Evolutionary conservation across 805 yeast genomes (phyloP), one percentile per base, ranked within the genome.

Genomic region (Candida taoyuanica): DNA sequence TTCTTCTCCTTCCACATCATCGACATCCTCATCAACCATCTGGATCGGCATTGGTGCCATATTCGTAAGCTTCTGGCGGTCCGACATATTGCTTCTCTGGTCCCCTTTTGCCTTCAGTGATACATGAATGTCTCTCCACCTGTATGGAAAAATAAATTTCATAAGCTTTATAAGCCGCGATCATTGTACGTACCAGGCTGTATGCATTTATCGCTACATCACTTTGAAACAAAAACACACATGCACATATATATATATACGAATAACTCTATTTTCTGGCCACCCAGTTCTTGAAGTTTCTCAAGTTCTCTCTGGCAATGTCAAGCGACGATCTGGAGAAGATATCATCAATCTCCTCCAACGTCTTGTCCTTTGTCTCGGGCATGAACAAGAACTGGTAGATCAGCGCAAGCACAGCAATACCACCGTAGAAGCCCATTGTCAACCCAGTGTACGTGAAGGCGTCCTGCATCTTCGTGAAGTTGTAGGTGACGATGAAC

Each of bases 291-390:
- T 31, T 47, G 20, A 40, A 25, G 31, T 39, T 34, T 7, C 39
- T 46, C 29, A 55, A 9, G 46, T 63, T 63, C 34, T 60, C 59
- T 23, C 44, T 47, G 7, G 63, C 62, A 17, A 66, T 49, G 7
- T 52, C 46, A 15, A 51, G 27, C 1, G 83, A 67, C 18, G 76
- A 66, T 53, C 64, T 70, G 37, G 68, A 60, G 63, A 78, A 79
- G 33, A 79, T 63, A 34, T 73, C 79, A 53, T 81, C 87, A 43
- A 81, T 74, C 60, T 81, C 86, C 62, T 81, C 88, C 55, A 81
- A 68, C 12, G 86, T 76, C 62, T 73, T 76, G 50, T 74, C 80
- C 62, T 79, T 80, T 25, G 87, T 81, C 62, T 81, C 87, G 27
- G 82, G 85, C 73, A 78, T 76, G 60, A 76, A 74, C 44, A 77